Conservation (phyloP, 1,284 basidiomycete genomes). For the Coniferiporia weirii region DNA sequence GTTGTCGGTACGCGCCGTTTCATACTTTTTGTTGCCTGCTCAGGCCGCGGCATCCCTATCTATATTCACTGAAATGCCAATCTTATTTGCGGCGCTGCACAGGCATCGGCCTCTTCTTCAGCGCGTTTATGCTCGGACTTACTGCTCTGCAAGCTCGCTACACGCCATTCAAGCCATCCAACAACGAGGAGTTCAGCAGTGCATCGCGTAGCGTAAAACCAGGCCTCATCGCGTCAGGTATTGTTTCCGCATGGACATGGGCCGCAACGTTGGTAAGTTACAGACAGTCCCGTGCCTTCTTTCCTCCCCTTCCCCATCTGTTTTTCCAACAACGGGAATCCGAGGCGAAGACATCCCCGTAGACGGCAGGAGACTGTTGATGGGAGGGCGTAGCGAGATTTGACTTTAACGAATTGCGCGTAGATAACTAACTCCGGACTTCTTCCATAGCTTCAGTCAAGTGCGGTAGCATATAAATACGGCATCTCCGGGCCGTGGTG, state of each 20-base stretch:
- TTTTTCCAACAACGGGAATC: neutral
- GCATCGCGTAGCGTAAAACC: constrained; percentile 82
- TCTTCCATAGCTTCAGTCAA: constrained; percentile 56
- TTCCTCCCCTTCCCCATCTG: neutral
- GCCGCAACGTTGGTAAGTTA: constrained; percentile 60
- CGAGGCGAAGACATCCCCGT: too few species aligned
- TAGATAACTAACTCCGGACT: constrained; percentile 4
- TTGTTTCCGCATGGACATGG: constrained; percentile 86
- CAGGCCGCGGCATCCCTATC: neutral
- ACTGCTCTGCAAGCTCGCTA: constrained; percentile 70
- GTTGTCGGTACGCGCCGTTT: constrained; percentile 41
- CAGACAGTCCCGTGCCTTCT: neutral
- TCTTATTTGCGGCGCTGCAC: neutral
- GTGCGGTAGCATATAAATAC: constrained; percentile 79
- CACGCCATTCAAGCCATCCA: constrained; percentile 66
- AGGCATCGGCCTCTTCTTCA: constrained; percentile 84
- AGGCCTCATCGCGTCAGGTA: constrained; percentile 85
- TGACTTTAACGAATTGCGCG: neutral
- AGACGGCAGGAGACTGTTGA: too few species aligned
- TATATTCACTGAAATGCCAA: neutral
- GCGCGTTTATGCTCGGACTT: constrained; percentile 67
- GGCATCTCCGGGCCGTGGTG: constrained; percentile 71
- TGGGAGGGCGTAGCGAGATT: too few species aligned
- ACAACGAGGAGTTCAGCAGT: constrained; percentile 77
- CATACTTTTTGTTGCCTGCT: neutral